Evolutionary conservation across 169 alveolate genomes (phyloP).

Genomic region (Theileria sp.): DNA sequence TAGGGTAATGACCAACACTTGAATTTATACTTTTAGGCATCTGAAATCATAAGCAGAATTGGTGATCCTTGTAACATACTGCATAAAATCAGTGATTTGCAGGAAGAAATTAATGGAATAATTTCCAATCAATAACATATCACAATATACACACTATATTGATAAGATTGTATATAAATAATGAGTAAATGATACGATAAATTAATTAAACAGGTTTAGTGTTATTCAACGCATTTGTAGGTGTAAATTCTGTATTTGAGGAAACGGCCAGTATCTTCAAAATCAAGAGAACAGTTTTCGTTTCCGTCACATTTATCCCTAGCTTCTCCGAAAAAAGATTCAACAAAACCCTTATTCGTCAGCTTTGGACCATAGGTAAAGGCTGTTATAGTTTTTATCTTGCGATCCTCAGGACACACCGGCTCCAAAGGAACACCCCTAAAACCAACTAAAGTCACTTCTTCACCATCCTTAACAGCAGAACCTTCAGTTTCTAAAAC

Average conservation of each 20-base stretch:
- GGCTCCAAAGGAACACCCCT: constrained; percentile 19
- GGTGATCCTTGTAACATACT: constrained; percentile 47
- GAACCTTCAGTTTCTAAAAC: constrained; percentile 1
- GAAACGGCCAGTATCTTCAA: constrained; percentile 8
- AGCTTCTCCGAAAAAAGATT: constrained; percentile 21
- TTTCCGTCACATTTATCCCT: constrained; percentile 38
- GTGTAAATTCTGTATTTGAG: not conserved
- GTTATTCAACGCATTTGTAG: constrained; percentile 26
- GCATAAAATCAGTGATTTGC: constrained; percentile 37
- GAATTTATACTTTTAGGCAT: not conserved
- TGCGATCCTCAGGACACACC: constrained; percentile 47
- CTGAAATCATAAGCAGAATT: constrained; percentile 33
- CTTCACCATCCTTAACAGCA: constrained; percentile 36
- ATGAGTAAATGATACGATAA: not conserved
- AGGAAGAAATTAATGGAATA: not conserved
- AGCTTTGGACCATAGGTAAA: constrained; percentile 24
- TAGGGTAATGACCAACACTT: constrained; percentile 16
- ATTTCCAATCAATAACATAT: not conserved
- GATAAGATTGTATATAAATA: not conserved
- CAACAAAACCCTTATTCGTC: constrained; percentile 43
- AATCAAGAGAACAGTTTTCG: constrained; percentile 32
- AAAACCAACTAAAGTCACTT: constrained; percentile 22
- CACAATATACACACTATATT: not conserved
- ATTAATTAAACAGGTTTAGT: not conserved
- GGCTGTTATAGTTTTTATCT: constrained; percentile 19